Evolutionary conservation across 805 yeast genomes (phyloP), one percentile per base, ranked within the genome.

Genomic region (Kregervanrija pseudodelftensis): DNA sequence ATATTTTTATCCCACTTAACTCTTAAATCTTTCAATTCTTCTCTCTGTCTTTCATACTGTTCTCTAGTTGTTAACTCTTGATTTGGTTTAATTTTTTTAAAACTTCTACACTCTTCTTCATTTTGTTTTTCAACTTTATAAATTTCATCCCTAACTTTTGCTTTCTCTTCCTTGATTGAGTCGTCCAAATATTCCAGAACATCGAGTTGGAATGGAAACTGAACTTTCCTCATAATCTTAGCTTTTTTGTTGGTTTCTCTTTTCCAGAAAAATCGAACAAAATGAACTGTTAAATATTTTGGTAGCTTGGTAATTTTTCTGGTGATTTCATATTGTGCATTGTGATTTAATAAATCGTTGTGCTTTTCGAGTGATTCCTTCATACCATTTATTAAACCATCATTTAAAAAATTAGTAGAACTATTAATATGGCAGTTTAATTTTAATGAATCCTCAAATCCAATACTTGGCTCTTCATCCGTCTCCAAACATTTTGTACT

Each of bases 221-320:
- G 85, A 22, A 93, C 99, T 67, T 84, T 88, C 62, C 99, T 81
- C 62, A 93, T 73, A 60, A 93, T 93, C 67, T 93, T 93, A 14
- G 96, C 85, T 69, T 93, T 93, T 66, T 84, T 85, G 52, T 78
- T 79, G 3, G 95, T 85, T 46, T 91, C 95, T 60, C 91, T 78
- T 61, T 91, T 86, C 99, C 99, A 93, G 65, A 80, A 93, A 62
- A 93, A 93, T 59, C 99, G 77, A 50, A 93, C 93, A 66, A 85
- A 93, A 61, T 93, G 95, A 36, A 93, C 88, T 9, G 91, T 85
- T 54, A 93, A 72, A 60, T 82, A 83, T 58, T 85, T 82, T 47
- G 99, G 99, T 52, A 93, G 69, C 60, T 85, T 79, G 1, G 84
- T 76, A 46, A 93, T 83, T 43, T 76, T 72, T 44, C 72, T 70